phyloP scores from a whole-genome alignment of 2,329 filamentous ascomycete species.

The Lachnellula arida region DNA sequence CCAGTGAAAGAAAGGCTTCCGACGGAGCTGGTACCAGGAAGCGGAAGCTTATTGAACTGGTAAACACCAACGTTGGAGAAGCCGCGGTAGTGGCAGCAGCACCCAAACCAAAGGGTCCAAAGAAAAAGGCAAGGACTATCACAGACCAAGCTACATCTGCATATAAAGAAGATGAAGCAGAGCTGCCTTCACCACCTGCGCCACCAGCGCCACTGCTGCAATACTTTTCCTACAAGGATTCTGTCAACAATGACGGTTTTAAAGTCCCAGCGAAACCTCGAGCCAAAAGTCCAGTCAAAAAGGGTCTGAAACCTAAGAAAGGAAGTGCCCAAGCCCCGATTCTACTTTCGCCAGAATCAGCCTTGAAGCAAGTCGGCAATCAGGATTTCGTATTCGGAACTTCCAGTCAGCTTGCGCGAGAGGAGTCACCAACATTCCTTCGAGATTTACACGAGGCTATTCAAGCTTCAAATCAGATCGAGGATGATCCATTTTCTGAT shows the following conservation, averaged over 20 bases:
- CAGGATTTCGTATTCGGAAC: slow-evolving; percentile 84
- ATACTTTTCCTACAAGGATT: slow-evolving; percentile 36
- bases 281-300: slow-evolving; percentile 25
- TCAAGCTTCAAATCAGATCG: slow-evolving; percentile 48
- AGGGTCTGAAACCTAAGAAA: slow-evolving; percentile 36
- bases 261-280: slow-evolving; percentile 24
- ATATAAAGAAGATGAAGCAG: slow-evolving; percentile 46
- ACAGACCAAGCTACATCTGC: slow-evolving; percentile 72
- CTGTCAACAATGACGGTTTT: slow-evolving; percentile 12
- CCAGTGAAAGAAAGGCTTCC: slow-evolving; percentile 8
- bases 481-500: slow-evolving; percentile 36
- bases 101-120: slow-evolving; percentile 48
- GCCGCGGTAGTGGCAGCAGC: slow-evolving; percentile 31
- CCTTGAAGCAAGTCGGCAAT: slow-evolving; percentile 57
- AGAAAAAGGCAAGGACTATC: slow-evolving; percentile 71
- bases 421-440: slow-evolving; percentile 64
- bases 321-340: slow-evolving; percentile 38
- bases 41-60: slow-evolving; percentile 51
- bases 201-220: slow-evolving; percentile 40
- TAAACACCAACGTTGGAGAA: slow-evolving; percentile 34
- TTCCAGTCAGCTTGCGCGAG: slow-evolving; percentile 72
- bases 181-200: slow-evolving; percentile 22
- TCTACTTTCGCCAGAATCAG: slow-evolving; percentile 65
- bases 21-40: slow-evolving; percentile 39
- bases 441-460: slow-evolving; percentile 59